Percentiles rank a stretch among this genome's conserved stretches.
Conservation (phyloP, 1,284 basidiomycete genomes). For the Polyporus tsugae region DNA sequence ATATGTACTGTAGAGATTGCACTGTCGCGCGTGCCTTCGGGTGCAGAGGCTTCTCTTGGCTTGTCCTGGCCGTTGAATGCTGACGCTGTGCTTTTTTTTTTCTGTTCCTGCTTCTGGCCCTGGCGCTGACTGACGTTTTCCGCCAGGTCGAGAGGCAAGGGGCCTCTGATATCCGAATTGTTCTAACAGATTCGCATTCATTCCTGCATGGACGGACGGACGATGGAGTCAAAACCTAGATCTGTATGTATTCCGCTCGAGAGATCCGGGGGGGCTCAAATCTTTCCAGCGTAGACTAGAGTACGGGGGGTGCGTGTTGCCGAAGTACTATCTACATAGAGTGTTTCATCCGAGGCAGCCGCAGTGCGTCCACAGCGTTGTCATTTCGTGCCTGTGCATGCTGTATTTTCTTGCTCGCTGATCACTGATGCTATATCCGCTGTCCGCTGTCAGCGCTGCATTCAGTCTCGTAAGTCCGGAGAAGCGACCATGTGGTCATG, state of each 20-base stretch:
- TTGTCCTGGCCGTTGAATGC: neutral
- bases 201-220: neutral
- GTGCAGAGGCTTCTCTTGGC: neutral
- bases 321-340: neutral
- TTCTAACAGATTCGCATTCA: neutral
- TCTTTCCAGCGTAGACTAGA: neutral
- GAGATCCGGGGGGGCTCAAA: neutral
- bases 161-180: neutral
- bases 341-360: neutral
- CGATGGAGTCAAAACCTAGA: neutral
- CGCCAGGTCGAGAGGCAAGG: neutral
- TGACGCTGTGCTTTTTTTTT: neutral
- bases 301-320: neutral
- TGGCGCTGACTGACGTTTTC: constrained; percentile 7
- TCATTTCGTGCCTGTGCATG: neutral
- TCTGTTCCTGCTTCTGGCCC: neutral
- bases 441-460: neutral
- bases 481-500: constrained; percentile 1
- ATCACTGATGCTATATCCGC: constrained; percentile 1
- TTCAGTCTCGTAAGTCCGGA: neutral
- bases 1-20: too few species aligned
- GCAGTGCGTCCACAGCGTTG: neutral
- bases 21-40: neutral
- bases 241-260: neutral
- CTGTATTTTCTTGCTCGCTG: constrained; percentile 3